Evolutionary conservation across 2,329 filamentous ascomycete species (phyloP).

Genomic region (Penicillium sp.): DNA sequence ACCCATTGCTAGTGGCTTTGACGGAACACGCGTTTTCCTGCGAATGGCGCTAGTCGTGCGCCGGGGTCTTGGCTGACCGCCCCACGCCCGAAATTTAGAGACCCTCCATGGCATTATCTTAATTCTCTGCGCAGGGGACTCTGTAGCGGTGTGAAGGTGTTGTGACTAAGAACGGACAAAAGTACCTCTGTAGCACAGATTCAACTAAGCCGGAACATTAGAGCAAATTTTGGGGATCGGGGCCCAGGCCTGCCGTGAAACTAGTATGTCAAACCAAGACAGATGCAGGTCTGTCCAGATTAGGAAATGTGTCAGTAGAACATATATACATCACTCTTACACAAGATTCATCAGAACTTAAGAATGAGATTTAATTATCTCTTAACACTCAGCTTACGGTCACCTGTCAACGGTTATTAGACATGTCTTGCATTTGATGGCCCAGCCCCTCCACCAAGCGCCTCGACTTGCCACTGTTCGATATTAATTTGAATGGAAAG

Average conservation of each 20-base stretch:
- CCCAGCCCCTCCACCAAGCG: not conserved
- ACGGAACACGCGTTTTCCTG: conserved; percentile 26
- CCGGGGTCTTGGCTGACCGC: conserved; percentile 17
- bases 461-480: not conserved
- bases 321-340: not conserved
- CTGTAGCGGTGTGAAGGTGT: conserved; percentile 11
- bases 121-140: not conserved
- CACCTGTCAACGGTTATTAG: not conserved
- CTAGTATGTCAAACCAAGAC: not conserved
- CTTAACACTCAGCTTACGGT: not conserved
- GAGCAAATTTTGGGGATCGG: not conserved
- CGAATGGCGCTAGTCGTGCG: conserved; percentile 15
- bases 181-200: not conserved
- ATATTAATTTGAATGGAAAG: not conserved
- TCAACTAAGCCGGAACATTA: not conserved
- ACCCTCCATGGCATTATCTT: conserved; percentile 2
- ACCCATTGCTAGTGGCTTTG: conserved; percentile 10
- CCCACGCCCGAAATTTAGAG: conserved; percentile 13
- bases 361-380: not conserved
- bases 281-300: not conserved
- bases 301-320: not conserved
- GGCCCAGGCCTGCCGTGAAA: conserved; percentile 1
- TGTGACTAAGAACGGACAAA: not conserved
- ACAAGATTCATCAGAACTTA: not conserved
- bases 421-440: conserved; percentile 1